Base-by-base conservation (phyloP, 768 basidiomycete genomes). In the Boletus fagicola region DNA sequence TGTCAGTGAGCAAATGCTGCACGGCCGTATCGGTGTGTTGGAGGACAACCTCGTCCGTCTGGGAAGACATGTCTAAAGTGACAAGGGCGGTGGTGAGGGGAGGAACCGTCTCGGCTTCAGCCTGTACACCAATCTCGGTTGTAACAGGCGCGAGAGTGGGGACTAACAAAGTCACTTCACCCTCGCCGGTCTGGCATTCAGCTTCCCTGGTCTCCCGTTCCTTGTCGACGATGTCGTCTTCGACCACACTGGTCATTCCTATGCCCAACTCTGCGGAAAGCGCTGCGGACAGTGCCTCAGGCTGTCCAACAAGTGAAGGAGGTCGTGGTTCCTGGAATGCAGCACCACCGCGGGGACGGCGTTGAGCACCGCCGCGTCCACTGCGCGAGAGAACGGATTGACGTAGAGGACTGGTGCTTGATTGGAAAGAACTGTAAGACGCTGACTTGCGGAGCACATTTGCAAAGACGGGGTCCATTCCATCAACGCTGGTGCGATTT, bases 381-480 rank as follows among this genome's bases (percentile, higher is more conserved):
- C 80, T 75, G 39, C 81, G 78, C 15, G 78, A 74, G 49, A 86
- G 76, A 35, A 83, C 74, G 38, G 83, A 79, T 51, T 81, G 82
- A 42, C 86, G 83, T 16, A 88, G 75, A 44, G 88, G 87, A 63
- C 85, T 87, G 18, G 77, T 75, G 54, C 76, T 68, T 35, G 80
- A 79, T 3, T 68, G 71, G n/a, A 79, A 48, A 3, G 78, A 75
- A 40, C 73, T 75, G 47, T 73, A 69, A 20, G 75, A 78, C 0
- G 74, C 71, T 5, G 80, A 73, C 40, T 86, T 85, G 54, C 83
- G 83, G 45, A 93, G 82, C 15, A 92, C 79, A 57, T 89, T 90
- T 52, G 91, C 90, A 65, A 91, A 94, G 1, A 75, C 80, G 11
- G 93, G 92, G 59, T 94, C 92, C 88, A 94, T 90, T 44, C 90